phyloP scores from a whole-genome alignment of 2,329 filamentous ascomycete genomes.

The Pestalotiopsis sp. region DNA sequence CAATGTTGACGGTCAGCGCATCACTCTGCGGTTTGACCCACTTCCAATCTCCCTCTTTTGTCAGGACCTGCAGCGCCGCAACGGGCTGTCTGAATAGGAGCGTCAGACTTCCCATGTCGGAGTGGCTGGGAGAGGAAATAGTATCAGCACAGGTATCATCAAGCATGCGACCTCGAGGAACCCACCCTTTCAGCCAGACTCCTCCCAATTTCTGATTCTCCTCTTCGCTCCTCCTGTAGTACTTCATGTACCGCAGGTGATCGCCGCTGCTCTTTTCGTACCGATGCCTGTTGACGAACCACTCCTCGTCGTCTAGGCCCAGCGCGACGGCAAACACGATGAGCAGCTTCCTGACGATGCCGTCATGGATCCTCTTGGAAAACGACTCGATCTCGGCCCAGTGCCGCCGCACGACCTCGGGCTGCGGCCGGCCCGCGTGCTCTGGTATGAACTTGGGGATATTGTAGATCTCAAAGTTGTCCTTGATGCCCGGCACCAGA shows the following conservation, averaged over 20 bases:
- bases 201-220: constrained; percentile 21
- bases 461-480: constrained; percentile 58
- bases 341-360: constrained; percentile 25
- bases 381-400: constrained; percentile 53
- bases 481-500: constrained; percentile 31
- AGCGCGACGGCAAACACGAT: constrained; percentile 47
- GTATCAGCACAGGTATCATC: too few species aligned
- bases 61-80: constrained; percentile 52
- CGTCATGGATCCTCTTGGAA: constrained; percentile 29
- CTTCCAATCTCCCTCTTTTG: constrained; percentile 39
- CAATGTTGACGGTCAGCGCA: constrained; percentile 45
- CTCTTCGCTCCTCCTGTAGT: constrained; percentile 44
- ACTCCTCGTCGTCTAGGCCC: constrained; percentile 54
- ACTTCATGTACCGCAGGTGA: constrained; percentile 60
- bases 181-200: too few species aligned
- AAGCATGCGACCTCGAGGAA: too few species aligned
- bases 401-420: constrained; percentile 37
- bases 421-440: constrained; percentile 39
- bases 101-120: constrained; percentile 55
- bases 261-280: constrained; percentile 55
- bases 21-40: constrained; percentile 23
- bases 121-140: constrained; percentile 34
- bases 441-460: constrained; percentile 51
- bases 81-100: constrained; percentile 58
- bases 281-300: constrained; percentile 52